A percentile compares a stretch with the other conserved stretches of the same genome.
Conservation (phyloP, 345 rosid genomes). For the Nasturtium officinale region DNA sequence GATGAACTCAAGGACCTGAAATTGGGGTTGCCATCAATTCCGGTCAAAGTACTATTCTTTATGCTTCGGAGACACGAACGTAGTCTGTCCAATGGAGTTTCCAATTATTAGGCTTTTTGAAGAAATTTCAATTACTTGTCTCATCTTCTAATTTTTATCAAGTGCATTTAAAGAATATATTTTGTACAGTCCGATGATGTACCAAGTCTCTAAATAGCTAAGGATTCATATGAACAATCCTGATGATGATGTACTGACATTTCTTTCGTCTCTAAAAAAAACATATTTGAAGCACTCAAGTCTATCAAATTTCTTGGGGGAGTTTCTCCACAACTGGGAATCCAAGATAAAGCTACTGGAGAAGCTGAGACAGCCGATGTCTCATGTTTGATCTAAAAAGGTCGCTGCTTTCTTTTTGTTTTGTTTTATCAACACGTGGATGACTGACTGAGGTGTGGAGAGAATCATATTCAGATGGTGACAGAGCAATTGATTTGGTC, state of each 20-base stretch:
- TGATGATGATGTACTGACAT: background rate
- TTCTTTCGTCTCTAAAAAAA: background rate
- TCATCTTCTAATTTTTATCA: background rate
- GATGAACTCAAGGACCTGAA: background rate
- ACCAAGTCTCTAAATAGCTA: background rate
- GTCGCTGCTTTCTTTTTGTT: background rate
- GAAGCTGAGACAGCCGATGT: background rate
- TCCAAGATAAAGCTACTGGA: background rate
- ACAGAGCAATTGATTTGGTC: slow-evolving; percentile 5
- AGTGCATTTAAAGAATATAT: background rate
- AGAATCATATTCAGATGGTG: background rate
- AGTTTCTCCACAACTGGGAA: background rate
- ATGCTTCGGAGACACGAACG: background rate
- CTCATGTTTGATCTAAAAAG: background rate
- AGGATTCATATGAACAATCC: background rate
- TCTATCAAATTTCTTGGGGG: background rate
- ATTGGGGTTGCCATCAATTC: background rate
- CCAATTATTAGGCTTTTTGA: background rate
- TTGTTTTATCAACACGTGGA: background rate
- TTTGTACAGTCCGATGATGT: background rate
- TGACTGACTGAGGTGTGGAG: background rate
- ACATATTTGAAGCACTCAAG: background rate
- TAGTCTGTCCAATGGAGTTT: slow-evolving; percentile 4
- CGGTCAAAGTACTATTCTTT: background rate
- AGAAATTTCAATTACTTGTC: background rate